phyloP scores from a whole-genome alignment of 2,329 filamentous ascomycete species.

The Xylariaceae sp. region DNA sequence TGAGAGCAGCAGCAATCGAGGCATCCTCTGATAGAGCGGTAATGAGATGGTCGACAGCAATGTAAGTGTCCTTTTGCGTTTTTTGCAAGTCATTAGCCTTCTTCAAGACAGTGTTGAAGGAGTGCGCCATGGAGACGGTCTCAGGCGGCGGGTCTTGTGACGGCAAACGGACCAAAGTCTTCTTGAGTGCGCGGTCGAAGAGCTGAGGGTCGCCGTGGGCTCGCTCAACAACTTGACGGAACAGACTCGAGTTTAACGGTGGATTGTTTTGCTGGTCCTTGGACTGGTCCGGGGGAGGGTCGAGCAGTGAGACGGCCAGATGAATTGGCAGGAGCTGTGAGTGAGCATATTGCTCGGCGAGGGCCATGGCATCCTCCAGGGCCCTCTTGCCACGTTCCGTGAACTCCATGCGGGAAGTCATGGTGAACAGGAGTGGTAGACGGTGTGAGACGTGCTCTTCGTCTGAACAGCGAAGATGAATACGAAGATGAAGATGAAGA shows the following conservation, averaged over 20 bases:
- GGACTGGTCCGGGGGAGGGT: conserved; percentile 70
- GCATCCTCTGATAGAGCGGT: conserved; percentile 77
- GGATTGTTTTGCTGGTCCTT: conserved; percentile 80
- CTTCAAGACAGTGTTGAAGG: conserved; percentile 78
- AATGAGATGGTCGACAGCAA: conserved; percentile 94
- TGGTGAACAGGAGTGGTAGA: conserved; percentile 37
- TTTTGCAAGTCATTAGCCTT: conserved; percentile 87
- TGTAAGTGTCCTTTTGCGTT: conserved; percentile 94
- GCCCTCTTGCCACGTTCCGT: conserved; percentile 91
- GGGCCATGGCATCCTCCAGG: conserved; percentile 79
- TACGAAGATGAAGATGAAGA: conserved; percentile 1
- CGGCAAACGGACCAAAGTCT: conserved; percentile 82
- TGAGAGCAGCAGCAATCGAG: conserved; percentile 69
- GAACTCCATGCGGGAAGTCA: conserved; percentile 82
- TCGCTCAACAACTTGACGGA: conserved; percentile 90
- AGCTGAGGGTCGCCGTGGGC: conserved; percentile 90
- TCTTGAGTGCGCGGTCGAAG: conserved; percentile 88
- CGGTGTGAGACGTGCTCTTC: conserved; percentile 19
- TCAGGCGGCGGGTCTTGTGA: conserved; percentile 95
- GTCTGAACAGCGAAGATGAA: conserved; percentile 10
- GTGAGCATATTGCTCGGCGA: conserved; percentile 88
- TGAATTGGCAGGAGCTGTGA: conserved; percentile 88
- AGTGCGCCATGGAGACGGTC: conserved; percentile 75
- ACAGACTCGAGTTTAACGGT: conserved; percentile 69
- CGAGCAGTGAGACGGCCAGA: conserved; percentile 78